Base-by-base conservation (phyloP, 164 flowering plant species). In the Chloranthus sessilifolius region DNA sequence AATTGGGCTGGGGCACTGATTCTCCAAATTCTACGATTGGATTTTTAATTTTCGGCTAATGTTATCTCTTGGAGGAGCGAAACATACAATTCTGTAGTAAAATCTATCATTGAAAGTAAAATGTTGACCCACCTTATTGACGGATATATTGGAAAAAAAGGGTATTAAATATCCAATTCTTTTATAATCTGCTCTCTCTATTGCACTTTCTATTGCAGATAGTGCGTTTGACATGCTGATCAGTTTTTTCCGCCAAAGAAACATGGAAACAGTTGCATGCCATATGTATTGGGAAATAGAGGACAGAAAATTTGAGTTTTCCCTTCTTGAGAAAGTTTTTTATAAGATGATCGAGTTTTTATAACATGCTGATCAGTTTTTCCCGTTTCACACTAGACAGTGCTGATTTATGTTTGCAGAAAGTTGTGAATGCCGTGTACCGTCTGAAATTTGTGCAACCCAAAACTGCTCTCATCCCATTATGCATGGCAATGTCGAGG, bases 391-490 rank as follows among this genome's bases (percentile, higher is more conserved):
- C 75, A 7, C 42, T 71, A 28, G 79, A 76, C 15, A 53, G 54
- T 59, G 82, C 82, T 52, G 76, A 80, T 66, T 4, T 38, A 19
- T 92, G 95, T 62, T 65, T 92, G 72, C 71, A 79, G 43, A 79
- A 78, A 67, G 88, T 75, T 60, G 64, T 79, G 26, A 62, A 51
- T 61, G 65, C 65, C 44, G 59, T 62, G 10, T 56, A 52, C 27
- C 50, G 43, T 15, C 67, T 52, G 46, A 76, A 60, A 42, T 26
- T 7, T 60, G 16, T 53, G 61, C 73, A 54, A 51, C 65, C 62
- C 6, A 45, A 43, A 40, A 56, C 28, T 43, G 33, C 50, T 17
- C 24, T 72, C 34, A 75, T 79, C 56, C 76, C 75, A 17, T 29
- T 69, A 25, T 47, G 60, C 59, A 70, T 76, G 70, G 72, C 29